These are phyloP conservation scores for Aureobasidium zeae DNA, from an alignment of 2,329 filamentous ascomycete genomes.

Conservation along the genomic window DNA sequence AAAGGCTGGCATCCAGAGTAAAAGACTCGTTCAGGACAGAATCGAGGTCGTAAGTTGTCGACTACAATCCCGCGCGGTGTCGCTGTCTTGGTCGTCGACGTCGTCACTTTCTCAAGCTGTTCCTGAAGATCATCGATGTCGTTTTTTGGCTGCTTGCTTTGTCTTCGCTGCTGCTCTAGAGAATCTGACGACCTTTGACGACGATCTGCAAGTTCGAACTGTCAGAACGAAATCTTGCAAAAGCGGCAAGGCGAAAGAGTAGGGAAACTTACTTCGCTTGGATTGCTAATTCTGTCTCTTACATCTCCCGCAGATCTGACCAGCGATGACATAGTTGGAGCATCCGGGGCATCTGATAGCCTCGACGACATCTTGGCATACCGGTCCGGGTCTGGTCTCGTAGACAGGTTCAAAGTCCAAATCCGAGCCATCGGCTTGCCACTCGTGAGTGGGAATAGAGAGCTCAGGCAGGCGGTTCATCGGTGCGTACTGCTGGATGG, in stretches of 20 bases:
- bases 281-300: conserved; percentile 10
- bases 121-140: not conserved
- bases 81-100: conserved; percentile 3
- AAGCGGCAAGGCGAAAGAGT: too few species aligned
- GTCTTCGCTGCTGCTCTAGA: conserved; percentile 1
- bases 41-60: conserved; percentile 1
- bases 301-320: conserved; percentile 29
- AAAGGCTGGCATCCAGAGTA: conserved; percentile 13
- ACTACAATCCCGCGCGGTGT: conserved; percentile 6
- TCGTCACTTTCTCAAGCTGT: not conserved
- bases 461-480: conserved; percentile 23
- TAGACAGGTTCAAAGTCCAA: conserved; percentile 19
- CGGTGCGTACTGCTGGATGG: conserved; percentile 7
- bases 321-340: conserved; percentile 24
- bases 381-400: not conserved
- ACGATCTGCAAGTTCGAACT: not conserved
- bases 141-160: conserved; percentile 1
- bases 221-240: conserved; percentile 1
- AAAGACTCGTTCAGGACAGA: conserved; percentile 12
- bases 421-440: conserved; percentile 22
- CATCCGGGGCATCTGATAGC: not conserved
- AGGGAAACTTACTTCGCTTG: conserved; percentile 5
- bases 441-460: conserved; percentile 17
- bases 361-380: not conserved
- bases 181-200: conserved; percentile 11